Conservation (phyloP, 2,329 filamentous ascomycete species). For the Cladosporium colombiae region DNA sequence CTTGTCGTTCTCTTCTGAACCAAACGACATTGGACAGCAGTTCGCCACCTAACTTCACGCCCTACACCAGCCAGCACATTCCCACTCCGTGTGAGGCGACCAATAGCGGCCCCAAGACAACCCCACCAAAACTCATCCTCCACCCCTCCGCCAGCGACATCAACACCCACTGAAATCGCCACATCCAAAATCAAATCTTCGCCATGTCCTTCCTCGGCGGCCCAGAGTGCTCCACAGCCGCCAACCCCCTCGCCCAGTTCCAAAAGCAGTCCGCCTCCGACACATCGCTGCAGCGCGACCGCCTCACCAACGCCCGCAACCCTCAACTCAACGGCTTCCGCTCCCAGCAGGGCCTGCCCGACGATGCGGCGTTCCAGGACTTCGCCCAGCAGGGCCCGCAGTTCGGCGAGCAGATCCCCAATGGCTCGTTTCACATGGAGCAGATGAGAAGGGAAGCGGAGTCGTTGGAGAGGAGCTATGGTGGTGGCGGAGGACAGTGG, state of each 20-base stretch:
- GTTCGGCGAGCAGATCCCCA: slow-evolving; percentile 53
- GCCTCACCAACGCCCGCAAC: slow-evolving; percentile 52
- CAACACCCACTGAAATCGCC: background rate
- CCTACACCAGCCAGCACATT: background rate
- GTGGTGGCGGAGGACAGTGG: slow-evolving; percentile 31
- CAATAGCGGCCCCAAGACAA: background rate
- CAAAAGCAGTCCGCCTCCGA: slow-evolving; percentile 97
- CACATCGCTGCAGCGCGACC: slow-evolving; percentile 88
- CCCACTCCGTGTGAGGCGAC: background rate
- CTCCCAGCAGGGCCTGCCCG: slow-evolving; percentile 31
- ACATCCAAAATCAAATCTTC: slow-evolving; percentile 10
- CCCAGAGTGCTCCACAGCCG: slow-evolving; percentile 93
- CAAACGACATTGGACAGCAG: background rate
- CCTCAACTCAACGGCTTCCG: slow-evolving; percentile 37
- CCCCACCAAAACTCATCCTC: background rate
- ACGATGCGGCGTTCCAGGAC: slow-evolving; percentile 48
- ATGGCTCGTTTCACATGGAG: slow-evolving; percentile 66
- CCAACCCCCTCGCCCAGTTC: slow-evolving; percentile 95
- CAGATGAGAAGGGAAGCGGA: slow-evolving; percentile 66
- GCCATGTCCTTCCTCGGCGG: slow-evolving; percentile 94
- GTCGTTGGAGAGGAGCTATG: slow-evolving; percentile 38
- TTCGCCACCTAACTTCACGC: background rate
- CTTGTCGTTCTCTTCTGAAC: background rate
- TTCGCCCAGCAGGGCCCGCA: slow-evolving; percentile 79
- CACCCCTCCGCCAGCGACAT: background rate